Evolutionary conservation across 2,329 filamentous ascomycete species (phyloP).

Genomic region (Conoideocrella luteorostrata): DNA sequence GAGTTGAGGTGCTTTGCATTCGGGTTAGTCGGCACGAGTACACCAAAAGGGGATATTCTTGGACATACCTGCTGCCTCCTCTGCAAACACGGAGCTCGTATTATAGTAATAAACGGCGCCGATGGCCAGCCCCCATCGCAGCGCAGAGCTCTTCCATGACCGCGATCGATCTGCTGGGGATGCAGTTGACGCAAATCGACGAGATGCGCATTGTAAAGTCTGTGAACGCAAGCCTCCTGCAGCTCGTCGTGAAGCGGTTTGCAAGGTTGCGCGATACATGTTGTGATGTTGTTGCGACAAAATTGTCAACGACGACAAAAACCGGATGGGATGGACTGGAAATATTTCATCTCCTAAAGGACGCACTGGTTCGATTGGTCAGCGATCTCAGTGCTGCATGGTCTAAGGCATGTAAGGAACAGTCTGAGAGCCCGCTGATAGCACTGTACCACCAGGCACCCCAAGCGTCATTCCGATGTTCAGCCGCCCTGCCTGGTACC

Average conservation of each 20-base stretch:
- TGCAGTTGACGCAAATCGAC: conserved; percentile 48
- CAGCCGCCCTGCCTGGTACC: background rate
- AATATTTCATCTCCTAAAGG: background rate
- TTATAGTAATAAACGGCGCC: conserved; percentile 90
- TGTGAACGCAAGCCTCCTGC: conserved; percentile 35
- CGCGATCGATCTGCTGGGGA: conserved; percentile 57
- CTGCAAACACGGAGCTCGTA: conserved; percentile 80
- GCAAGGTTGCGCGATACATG: conserved; percentile 49
- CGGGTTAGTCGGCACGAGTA: background rate
- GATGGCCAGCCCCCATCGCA: conserved; percentile 69
- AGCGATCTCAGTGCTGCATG: background rate
- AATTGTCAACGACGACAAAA: background rate
- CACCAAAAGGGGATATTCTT: background rate
- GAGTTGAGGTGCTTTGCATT: conserved; percentile 11
- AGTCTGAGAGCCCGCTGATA: no score
- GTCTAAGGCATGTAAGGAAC: no score
- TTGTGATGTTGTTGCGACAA: conserved; percentile 4
- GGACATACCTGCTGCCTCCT: conserved; percentile 67
- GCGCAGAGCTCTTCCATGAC: conserved; percentile 72
- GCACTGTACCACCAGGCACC: no score
- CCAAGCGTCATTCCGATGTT: conserved; percentile 1
- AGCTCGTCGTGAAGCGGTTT: conserved; percentile 40
- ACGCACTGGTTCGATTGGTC: conserved; percentile 6
- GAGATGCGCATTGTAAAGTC: conserved; percentile 31
- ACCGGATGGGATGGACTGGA: conserved; percentile 7